Evolutionary conservation across 2,329 filamentous ascomycete genomes (phyloP).

Genomic region (Paraconiothyrium sp.): DNA sequence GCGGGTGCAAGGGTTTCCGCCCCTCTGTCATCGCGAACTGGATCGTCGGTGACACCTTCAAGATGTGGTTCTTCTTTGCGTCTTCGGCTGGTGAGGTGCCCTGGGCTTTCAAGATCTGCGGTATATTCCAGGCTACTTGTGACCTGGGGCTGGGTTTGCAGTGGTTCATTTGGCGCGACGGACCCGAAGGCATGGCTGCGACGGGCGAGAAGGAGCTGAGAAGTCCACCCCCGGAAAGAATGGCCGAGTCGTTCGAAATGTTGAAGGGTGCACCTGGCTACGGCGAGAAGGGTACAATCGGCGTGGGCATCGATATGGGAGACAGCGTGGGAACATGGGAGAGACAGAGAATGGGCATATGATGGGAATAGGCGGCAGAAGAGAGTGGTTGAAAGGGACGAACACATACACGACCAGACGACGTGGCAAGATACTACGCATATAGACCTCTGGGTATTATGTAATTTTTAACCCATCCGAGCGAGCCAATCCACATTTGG

Average conservation of each 20-base stretch:
- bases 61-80: conserved; percentile 81
- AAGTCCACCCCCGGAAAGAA: conserved; percentile 33
- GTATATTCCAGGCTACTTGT: conserved; percentile 81
- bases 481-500: too few species aligned
- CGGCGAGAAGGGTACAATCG: conserved; percentile 10
- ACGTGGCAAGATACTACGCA: neutral
- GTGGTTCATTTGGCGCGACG: conserved; percentile 61
- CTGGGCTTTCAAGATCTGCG: conserved; percentile 82
- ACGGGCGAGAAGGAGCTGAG: conserved; percentile 33
- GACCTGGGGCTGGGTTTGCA: conserved; percentile 79
- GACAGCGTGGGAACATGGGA: conserved; percentile 31
- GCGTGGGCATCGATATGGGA: conserved; percentile 31
- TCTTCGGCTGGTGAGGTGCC: conserved; percentile 74
- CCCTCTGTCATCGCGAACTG: conserved; percentile 79
- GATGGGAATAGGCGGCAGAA: neutral
- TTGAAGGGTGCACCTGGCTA: conserved; percentile 17
- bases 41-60: conserved; percentile 83
- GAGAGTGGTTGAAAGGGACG: neutral
- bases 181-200: conserved; percentile 23
- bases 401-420: neutral
- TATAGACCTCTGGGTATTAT: neutral
- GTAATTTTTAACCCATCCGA: too few species aligned
- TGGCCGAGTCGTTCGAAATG: conserved; percentile 21
- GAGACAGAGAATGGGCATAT: conserved; percentile 29
- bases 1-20: conserved; percentile 80